Evolutionary conservation across 2,329 filamentous ascomycete species (phyloP), one percentile per base, ranked within the genome.

Genomic region (Westerdykella ornata): DNA sequence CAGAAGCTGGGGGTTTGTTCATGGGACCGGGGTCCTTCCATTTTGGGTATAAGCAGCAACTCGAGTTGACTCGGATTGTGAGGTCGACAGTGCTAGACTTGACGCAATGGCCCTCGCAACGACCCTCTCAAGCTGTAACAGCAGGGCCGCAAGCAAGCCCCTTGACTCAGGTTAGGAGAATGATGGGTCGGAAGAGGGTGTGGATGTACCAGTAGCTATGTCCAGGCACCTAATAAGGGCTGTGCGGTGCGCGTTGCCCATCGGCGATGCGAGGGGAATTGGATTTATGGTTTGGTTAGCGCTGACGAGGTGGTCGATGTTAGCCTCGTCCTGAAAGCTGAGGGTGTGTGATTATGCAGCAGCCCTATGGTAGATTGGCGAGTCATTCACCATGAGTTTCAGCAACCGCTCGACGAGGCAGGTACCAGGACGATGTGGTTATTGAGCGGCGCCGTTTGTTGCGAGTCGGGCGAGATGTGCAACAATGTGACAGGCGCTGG

Each of bases 301-400:
- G 30, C 30, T 33, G 30, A 33, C 16, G 14, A 17, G 9, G 30
- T 33, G 30, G n/a, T 17, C 8, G n/a, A 17, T n/a, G 30, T 33
- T 36, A n/a, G 11, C 19, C 34, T 36, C 13, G 34, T 22, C 13
- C n/a, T 36, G 34, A 16, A 19, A 22, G 17, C 6, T 17, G 13
- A 7, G n/a, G 34, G 14, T 11, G 37, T 41, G 44, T 38, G 43
- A 39, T 37, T 35, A 19, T 31, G 20, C 46, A 39, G 43, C 38
- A 29, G 33, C 22, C 22, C 22, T 26, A 11, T 26, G 22, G 22
- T 4, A 7, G 22, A 26, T 26, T 26, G 22, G 22, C 48, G 47
- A 49, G 45, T 45, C 43, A 58, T 51, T 54, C 52, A 53, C 48
- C 43, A 31, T 35, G 31, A 42, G 39, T 37, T 44, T 38, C 41